Percentiles rank a stretch among this genome's conserved stretches.
phyloP scores from a whole-genome alignment of 352 stramenopile genomes.

The Elongisporangium anandrum region DNA sequence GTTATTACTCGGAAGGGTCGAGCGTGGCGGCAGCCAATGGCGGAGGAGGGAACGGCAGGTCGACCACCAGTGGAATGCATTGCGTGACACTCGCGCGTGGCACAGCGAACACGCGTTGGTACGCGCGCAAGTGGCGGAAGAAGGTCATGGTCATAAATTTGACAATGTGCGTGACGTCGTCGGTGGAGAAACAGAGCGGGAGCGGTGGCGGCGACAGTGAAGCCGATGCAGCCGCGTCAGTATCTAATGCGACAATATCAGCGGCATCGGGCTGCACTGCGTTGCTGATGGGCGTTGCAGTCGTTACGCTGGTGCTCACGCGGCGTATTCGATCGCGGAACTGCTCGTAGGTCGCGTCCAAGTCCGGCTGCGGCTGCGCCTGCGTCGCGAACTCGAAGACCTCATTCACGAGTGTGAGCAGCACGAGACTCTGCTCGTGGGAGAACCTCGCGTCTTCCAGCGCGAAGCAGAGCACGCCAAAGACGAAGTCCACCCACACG shows the following conservation, averaged over 20 bases:
- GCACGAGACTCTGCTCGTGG: constrained; percentile 29
- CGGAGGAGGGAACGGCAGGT: constrained; percentile 39
- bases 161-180: constrained; percentile 56
- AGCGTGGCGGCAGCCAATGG: constrained; percentile 25
- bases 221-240: background rate
- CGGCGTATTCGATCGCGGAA: constrained; percentile 26
- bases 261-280: background rate
- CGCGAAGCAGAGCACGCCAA: constrained; percentile 61
- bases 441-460: constrained; percentile 31
- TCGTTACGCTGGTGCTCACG: constrained; percentile 6
- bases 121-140: constrained; percentile 58
- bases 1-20: background rate
- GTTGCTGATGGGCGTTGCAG: background rate
- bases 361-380: constrained; percentile 11
- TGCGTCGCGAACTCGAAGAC: constrained; percentile 52
- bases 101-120: constrained; percentile 48
- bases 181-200: constrained; percentile 15
- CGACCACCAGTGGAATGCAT: constrained; percentile 27
- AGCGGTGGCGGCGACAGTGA: background rate
- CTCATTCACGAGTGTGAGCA: constrained; percentile 46
- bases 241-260: background rate
- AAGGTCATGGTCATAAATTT: constrained; percentile 66
- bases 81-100: constrained; percentile 22
- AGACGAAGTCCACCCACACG: constrained; percentile 61
- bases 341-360: constrained; percentile 33